phyloP scores from a whole-genome alignment of 2,329 filamentous ascomycete genomes.

The Penicillium expansum region DNA sequence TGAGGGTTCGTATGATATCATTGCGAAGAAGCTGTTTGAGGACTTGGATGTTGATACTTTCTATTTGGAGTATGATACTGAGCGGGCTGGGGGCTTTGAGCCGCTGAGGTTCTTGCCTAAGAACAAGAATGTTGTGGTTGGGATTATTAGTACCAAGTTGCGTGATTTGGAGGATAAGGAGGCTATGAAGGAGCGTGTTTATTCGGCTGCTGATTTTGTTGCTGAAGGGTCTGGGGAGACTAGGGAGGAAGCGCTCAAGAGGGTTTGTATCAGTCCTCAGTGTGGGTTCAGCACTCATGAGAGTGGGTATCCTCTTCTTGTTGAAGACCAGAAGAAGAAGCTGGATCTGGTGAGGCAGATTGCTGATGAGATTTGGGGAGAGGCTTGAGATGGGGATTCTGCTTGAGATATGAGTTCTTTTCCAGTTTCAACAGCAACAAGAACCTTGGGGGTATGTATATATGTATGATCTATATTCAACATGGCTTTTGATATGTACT shows the following conservation, averaged over 20 bases:
- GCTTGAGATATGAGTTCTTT: no score
- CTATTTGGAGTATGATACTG: conserved; percentile 68
- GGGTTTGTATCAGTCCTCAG: conserved; percentile 67
- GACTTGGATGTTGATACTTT: conserved; percentile 64
- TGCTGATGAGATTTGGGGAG: no score
- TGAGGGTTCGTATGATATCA: conserved; percentile 65
- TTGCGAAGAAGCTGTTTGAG: conserved; percentile 64
- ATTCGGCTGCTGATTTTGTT: conserved; percentile 64
- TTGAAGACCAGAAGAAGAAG: conserved; percentile 71
- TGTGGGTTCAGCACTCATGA: conserved; percentile 74
- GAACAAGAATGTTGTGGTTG: conserved; percentile 62
- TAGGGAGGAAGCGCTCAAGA: conserved; percentile 65
- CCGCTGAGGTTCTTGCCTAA: conserved; percentile 60
- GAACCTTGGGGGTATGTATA: background rate
- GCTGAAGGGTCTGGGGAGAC: conserved; percentile 64
- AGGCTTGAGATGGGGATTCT: no score
- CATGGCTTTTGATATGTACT: background rate
- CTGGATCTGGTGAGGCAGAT: conserved; percentile 65
- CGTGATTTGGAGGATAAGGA: conserved; percentile 61
- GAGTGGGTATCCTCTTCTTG: conserved; percentile 65
- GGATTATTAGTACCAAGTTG: conserved; percentile 64
- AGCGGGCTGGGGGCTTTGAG: conserved; percentile 64
- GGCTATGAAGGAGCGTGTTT: conserved; percentile 59
- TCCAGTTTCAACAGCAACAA: conserved; percentile 17
- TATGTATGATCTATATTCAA: conserved; percentile 7